Evolutionary conservation across 2,329 filamentous ascomycete species (phyloP), one percentile per base, ranked within the genome.

Genomic region (Berkeleyomyces basicola): DNA sequence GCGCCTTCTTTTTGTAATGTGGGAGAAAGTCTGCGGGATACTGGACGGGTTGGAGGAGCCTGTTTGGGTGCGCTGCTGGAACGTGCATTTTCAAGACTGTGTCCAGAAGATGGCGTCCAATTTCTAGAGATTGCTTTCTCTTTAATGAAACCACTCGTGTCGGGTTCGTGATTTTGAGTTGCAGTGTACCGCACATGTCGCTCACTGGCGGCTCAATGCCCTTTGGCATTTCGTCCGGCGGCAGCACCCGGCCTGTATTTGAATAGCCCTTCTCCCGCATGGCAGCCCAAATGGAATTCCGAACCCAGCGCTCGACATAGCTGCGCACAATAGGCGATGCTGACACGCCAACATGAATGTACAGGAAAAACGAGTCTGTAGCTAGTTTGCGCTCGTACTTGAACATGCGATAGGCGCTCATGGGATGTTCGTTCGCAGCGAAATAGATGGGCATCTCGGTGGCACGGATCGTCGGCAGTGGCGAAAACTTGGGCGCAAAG

Each of bases 391-490:
- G 46, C 49, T 64, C 64, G 57, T 65, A 65, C 46, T 59, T 61
- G 62, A 64, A 46, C 58, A 65, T 65, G 10, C 55, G 44, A 51
- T 66, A 65, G 53, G 42, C 49, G 9, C 58, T 63, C 57, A 64
- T 49, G n/a, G 62, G 46, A 36, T 66, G 62, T 49, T 66, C 62
- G 44, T 14, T 3, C 10, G 10, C 31, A 2, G 40, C 53, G 40
- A 66, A 66, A 40, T 64, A 65, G 39, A 53, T 14, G 4, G 36
- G n/a, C 46, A 65, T 44, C 36, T 66, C 64, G 40, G 63, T 55
- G 7, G n/a, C 3, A n/a, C 55, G 59, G 23, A 64, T 40, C 10
- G 59, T 58, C 5, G 58, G 64, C 14, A 58, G 53, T 55, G 58
- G 44, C 42, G 61, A 46, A 9, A 53, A 61, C 39, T 64, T 65